Conservation (phyloP, 495 filamentous ascomycete species). For the Symbiotaphrina buchneri region DNA sequence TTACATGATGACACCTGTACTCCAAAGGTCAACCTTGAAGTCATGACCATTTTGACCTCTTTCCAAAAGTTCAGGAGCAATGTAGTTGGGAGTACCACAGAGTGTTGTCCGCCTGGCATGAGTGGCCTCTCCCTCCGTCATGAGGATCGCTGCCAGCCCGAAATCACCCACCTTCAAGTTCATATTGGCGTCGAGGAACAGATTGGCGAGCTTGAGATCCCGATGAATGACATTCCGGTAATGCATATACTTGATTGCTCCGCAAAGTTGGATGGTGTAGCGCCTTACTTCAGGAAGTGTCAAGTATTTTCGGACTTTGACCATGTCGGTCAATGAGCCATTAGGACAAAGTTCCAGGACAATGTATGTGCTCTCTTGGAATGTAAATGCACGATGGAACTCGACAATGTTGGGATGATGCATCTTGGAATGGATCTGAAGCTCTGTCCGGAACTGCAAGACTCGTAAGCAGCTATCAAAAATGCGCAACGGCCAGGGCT, state of each 20-base stretch:
- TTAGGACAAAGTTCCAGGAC: slow-evolving; percentile 87
- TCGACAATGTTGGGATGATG: slow-evolving; percentile 82
- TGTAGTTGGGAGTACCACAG: slow-evolving; percentile 96
- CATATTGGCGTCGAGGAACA: slow-evolving; percentile 92
- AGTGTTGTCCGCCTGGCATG: slow-evolving; percentile 61
- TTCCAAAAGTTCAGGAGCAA: slow-evolving; percentile 85
- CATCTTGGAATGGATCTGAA: slow-evolving; percentile 97
- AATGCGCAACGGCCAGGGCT: background rate
- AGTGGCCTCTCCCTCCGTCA: slow-evolving; percentile 67
- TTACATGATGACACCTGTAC: slow-evolving; percentile 86
- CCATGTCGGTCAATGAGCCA: slow-evolving; percentile 96
- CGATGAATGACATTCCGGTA: slow-evolving; percentile 85
- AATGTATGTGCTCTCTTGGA: slow-evolving; percentile 70
- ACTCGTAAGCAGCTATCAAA: slow-evolving; percentile 14
- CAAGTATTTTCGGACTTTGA: slow-evolving; percentile 65
- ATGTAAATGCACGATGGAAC: slow-evolving; percentile 87
- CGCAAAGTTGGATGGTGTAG: slow-evolving; percentile 81
- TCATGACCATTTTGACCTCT: slow-evolving; percentile 75
- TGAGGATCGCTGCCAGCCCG: slow-evolving; percentile 77
- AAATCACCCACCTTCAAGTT: slow-evolving; percentile 97
- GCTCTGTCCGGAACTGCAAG: slow-evolving; percentile 76
- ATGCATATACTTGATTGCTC: slow-evolving; percentile 95
- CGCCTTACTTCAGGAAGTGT: slow-evolving; percentile 82
- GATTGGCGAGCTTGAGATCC: slow-evolving; percentile 93
- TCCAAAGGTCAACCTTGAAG: slow-evolving; percentile 92